Base-by-base conservation (phyloP, 108 stramenopile species). In the Chaetoceros tenuissimus region DNA sequence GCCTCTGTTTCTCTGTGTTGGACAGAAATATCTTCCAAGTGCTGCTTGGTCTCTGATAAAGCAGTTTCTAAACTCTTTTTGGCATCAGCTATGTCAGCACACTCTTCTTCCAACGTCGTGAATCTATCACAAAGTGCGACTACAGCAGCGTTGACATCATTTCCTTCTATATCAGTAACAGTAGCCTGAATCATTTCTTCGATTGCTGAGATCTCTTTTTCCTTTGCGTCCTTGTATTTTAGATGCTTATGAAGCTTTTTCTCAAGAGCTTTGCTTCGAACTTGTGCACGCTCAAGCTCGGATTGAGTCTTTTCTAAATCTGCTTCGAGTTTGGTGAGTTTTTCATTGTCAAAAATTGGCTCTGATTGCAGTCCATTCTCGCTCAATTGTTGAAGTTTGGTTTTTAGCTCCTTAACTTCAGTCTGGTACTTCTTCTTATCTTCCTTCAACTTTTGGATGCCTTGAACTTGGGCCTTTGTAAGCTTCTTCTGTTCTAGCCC, bases 221-320 rank as follows among this genome's bases (percentile, higher is more conserved):
- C 84, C 10, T 88, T 78, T 22, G 69, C 64, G 40, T 89, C 83
- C 40, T 80, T 78, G 51, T 86, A 80, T 3, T 82, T 53, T 8
- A 79, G 73, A 59, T 86, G 88, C 55, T 94, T 94, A 13, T 80
- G 69, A 23, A 94, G 59, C 68, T 89, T 89, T 18, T 62, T 72
- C 26, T 89, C 88, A 17, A 89, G 69, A 24, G 82, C 80, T 61
- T 80, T 63, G n/a, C 85, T 81, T 29, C 75, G 72, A 60, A 81
- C 73, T 46, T 77, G 66, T 22, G 89, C 63, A 40, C 73, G 68
- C 30, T 60, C 64, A 25, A 78, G 50, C 43, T 83, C 80, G 18
- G n/a, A n/a, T n/a, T n/a, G n/a, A n/a, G n/a, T n/a, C n/a, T n/a
- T n/a, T n/a, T n/a, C n/a, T n/a, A n/a, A n/a, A n/a, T n/a, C n/a